Percentiles rank a stretch among this genome's conserved stretches.
Evolutionary conservation across 2,329 filamentous ascomycete species (phyloP).

Genomic region (Colletotrichum agaves): DNA sequence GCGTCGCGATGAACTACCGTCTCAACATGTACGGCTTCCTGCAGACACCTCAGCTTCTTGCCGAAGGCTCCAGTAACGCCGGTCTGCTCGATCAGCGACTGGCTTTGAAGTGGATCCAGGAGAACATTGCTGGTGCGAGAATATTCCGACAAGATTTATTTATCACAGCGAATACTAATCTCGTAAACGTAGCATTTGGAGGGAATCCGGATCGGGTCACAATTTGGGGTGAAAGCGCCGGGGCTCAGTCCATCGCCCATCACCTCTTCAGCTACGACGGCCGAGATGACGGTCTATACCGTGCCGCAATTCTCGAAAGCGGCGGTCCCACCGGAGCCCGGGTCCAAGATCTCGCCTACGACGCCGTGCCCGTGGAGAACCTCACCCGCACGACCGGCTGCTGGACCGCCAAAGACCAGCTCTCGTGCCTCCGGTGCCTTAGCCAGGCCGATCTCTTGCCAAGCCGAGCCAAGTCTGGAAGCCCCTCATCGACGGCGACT

Average conservation of each 20-base stretch:
- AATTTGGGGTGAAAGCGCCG: conserved; percentile 60
- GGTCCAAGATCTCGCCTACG: conserved; percentile 48
- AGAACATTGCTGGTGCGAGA: conserved; percentile 56
- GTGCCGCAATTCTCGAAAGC: conserved; percentile 64
- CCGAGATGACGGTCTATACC: conserved; percentile 65
- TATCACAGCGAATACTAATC: no score
- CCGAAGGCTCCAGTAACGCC: conserved; percentile 57
- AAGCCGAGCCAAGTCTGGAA: conserved; percentile 53
- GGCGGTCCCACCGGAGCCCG: conserved; percentile 51
- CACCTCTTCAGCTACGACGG: conserved; percentile 67
- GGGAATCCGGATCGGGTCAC: conserved; percentile 58
- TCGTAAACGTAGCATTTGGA: conserved; percentile 51
- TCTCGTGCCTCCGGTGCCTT: conserved; percentile 50
- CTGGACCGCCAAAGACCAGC: conserved; percentile 47
- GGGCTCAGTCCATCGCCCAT: conserved; percentile 53
- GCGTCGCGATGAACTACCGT: conserved; percentile 65
- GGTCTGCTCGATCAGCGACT: conserved; percentile 62
- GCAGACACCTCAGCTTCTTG: conserved; percentile 55
- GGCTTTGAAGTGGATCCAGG: conserved; percentile 61
- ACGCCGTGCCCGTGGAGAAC: conserved; percentile 47
- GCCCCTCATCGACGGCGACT: conserved; percentile 58
- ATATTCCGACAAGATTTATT: no score
- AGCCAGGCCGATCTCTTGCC: conserved; percentile 46
- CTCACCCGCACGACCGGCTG: conserved; percentile 50
- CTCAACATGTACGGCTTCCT: conserved; percentile 65